Conservation (phyloP, 768 basidiomycete species). For the Mrakia frigida region DNA sequence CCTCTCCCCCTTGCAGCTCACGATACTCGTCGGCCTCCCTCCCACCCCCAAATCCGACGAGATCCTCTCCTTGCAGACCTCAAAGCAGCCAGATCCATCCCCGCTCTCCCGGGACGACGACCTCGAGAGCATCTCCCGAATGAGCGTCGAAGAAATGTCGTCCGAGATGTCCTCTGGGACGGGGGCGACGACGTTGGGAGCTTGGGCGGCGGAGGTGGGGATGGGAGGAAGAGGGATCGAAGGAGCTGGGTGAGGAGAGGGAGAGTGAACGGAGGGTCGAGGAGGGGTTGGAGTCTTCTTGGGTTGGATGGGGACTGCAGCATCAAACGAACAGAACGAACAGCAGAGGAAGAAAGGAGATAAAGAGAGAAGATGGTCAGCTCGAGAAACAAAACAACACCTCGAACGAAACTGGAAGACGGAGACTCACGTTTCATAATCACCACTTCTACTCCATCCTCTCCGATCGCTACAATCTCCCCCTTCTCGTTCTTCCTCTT, state of each 20-base stretch:
- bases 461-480: slow-evolving; percentile 20
- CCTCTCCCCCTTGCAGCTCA: background rate
- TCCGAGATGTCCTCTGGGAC: background rate
- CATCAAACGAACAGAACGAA: background rate
- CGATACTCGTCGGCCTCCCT: background rate
- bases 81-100: background rate
- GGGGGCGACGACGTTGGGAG: background rate
- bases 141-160: background rate
- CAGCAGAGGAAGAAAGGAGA: background rate
- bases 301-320: background rate
- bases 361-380: background rate
- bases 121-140: background rate
- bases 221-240: background rate
- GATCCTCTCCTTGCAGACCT: background rate
- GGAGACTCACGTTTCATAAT: slow-evolving; percentile 13
- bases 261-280: background rate
- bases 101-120: background rate
- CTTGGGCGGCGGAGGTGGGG: background rate
- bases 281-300: background rate
- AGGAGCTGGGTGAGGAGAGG: background rate
- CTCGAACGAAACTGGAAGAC: background rate
- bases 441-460: slow-evolving; percentile 13
- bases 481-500: slow-evolving; percentile 31
- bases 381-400: background rate
- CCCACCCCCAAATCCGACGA: no score